A percentile compares a stretch with the other conserved stretches of the same genome.
These are phyloP conservation scores for Backusella sp. DNA, from an alignment of 192 early-diverging fungal species.

Conservation along the genomic window DNA sequence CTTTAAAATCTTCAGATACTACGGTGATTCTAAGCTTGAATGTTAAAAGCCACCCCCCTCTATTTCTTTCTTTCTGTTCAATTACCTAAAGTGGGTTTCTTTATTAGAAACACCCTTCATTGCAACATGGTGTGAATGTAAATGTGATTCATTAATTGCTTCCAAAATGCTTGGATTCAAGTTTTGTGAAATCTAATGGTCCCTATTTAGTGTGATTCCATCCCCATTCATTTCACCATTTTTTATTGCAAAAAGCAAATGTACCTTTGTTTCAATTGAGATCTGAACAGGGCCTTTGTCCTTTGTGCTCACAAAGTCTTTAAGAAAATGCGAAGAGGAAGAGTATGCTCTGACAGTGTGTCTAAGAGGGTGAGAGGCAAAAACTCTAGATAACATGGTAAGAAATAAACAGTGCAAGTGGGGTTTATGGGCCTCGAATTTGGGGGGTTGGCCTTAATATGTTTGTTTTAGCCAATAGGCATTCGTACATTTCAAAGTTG, in stretches of 20 bases:
- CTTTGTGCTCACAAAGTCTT: slow-evolving; percentile 23
- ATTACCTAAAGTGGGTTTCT: slow-evolving; percentile 83
- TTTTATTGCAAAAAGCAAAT: no score
- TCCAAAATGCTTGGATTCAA: slow-evolving; percentile 61
- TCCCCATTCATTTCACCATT: no score
- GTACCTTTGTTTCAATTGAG: slow-evolving; percentile 34
- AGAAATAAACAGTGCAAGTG: not conserved
- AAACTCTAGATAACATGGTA: not conserved
- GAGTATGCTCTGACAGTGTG: not conserved
- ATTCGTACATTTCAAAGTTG: not conserved
- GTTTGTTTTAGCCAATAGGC: not conserved
- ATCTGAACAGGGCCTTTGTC: slow-evolving; percentile 34
- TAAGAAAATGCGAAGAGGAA: slow-evolving; percentile 27
- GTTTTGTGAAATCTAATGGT: slow-evolving; percentile 21
- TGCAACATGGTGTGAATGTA: slow-evolving; percentile 80
- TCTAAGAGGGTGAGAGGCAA: not conserved
- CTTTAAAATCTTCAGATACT: slow-evolving; percentile 66
- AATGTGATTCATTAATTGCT: slow-evolving; percentile 76
- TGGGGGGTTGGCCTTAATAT: not conserved
- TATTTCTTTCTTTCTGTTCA: not conserved
- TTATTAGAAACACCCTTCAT: slow-evolving; percentile 77
- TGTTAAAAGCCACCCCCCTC: not conserved
- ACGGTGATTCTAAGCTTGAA: slow-evolving; percentile 45
- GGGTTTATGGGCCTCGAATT: not conserved
- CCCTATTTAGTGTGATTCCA: no score